A percentile compares a stretch with the other conserved stretches of the same genome.
Evolutionary conservation across 441 rosid species (phyloP).

Genomic region (Pelargonium myrrhifolium): DNA sequence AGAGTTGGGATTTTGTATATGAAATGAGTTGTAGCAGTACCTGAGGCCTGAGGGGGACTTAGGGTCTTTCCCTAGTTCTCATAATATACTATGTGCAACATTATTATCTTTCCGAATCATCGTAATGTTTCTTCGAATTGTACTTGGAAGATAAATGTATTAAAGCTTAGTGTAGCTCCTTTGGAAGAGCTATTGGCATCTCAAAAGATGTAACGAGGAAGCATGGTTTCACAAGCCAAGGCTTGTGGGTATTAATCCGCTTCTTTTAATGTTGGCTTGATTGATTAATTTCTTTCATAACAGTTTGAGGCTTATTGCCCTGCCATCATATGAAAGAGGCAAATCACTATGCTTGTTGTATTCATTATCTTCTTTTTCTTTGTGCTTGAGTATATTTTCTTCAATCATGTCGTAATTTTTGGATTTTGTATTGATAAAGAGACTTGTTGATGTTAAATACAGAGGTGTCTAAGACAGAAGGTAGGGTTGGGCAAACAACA

Average conservation of each 20-base stretch:
- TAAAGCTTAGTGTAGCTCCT: too few relatives aligned
- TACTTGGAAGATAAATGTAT: too few relatives aligned
- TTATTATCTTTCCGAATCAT: too few relatives aligned
- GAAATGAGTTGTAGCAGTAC: not conserved
- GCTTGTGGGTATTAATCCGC: too few relatives aligned
- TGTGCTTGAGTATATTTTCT: not conserved
- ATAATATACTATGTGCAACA: too few relatives aligned
- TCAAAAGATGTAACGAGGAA: too few relatives aligned
- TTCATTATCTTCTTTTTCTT: not conserved
- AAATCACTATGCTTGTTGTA: not conserved
- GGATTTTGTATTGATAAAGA: conserved; percentile 7
- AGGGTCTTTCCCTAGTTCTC: too few relatives aligned
- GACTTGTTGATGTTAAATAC: conserved; percentile 16
- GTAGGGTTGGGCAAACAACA: conserved; percentile 88
- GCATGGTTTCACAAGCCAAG: too few relatives aligned
- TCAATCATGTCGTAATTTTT: not conserved
- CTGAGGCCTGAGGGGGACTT: not conserved
- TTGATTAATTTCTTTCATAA: not conserved
- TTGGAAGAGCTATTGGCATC: too few relatives aligned
- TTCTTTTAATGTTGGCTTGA: not conserved
- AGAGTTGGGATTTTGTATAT: not conserved
- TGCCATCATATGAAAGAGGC: not conserved
- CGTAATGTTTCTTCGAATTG: too few relatives aligned
- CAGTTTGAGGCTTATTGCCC: not conserved
- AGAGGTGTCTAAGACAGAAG: conserved; percentile 91